Base-by-base conservation (phyloP, 1,284 basidiomycete genomes). In the Golubevia sp. region DNA sequence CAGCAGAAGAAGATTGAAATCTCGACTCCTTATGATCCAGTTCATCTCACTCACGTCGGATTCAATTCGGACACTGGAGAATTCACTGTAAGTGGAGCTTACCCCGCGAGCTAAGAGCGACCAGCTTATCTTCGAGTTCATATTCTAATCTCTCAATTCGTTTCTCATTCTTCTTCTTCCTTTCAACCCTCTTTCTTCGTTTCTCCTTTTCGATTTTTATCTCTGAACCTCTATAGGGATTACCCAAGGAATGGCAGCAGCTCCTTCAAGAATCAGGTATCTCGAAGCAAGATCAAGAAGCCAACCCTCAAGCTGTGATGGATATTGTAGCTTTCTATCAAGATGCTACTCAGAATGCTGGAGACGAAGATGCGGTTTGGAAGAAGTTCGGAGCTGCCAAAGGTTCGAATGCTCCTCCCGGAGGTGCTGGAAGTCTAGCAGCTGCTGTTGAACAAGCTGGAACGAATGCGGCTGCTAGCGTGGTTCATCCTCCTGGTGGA, bases 251-350 rank as follows among this genome's bases (percentile, higher is more conserved):
- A 86, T 99, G 97, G 97, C 97, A 99, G 84, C 93, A 97, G 84
- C 88, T 99, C 4, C 86, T 99, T 55, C 93, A 97, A 65, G 95
- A 98, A 83, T 94, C 91, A 64, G 97, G 97, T 59, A 98, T 99
- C 84, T 95, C 94, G 24, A 89, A 91, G 74, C 88, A 87, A 52
- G 96, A 99, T 84, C 97, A 99, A 86, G 95, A 97, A 85, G 93
- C 93, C 86, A 96, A 99, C 82, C 97, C 97, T 0, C 92, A 98
- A 85, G 94, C 94, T 1, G 94, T 99, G 63, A 94, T 97, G 89
- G 97, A 98, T 79, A 97, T 99, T 72, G 96, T 99, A 81, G 94
- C 96, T 78, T 99, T 98, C 86, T 98, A 97, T 84, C 94, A 97
- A 80, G 92, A 94, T 79, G 82, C 82, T 26, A 84, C 83, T 18